Evolutionary conservation across 2,329 filamentous ascomycete genomes (phyloP), one percentile per base, ranked within the genome.

Genomic region (Proliferodiscus dingleyae): DNA sequence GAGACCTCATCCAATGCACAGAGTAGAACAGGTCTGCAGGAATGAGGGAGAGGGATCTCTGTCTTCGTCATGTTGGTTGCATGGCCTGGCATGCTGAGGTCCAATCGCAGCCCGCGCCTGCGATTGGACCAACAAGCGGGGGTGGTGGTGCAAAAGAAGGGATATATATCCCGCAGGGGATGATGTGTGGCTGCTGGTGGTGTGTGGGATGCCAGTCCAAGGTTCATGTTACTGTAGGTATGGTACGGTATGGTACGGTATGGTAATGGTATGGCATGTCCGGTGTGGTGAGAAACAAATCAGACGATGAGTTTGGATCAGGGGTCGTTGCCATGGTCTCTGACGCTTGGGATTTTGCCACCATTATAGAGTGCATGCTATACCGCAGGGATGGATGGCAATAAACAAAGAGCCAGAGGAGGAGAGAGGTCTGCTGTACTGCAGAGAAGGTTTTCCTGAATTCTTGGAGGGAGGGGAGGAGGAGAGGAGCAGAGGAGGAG

Each of bases 271-370:
- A 16, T n/a, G n/a, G n/a, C n/a, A n/a, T 16, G 11, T 19, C 22
- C 24, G 16, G 19, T 28, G 41, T 45, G 43, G 21, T 34, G 43
- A 44, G 39, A 52, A 54, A 54, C 47, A 54, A 48, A 54, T 54
- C 51, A 40, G 37, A 22, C 44, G 22, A 23, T 30, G 33, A 37
- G 30, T 47, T 49, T 54, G 34, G 18, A 19, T 33, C 38, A 43
- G 43, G 52, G 42, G 37, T 37, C 26, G 24, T 26, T 26, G 24
- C 24, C 24, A 11, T 26, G 24, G 24, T 6, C 24, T 6, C 11
- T 26, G 24, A 11, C n/a, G n/a, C 24, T 11, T 26, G 6, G 24
- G 24, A 11, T 6, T 26, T 26, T 26, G 24, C 24, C 24, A 26
- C 24, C 11, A 41, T 42, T 37, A 26, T 21, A 21, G 28, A 26